phyloP scores from a whole-genome alignment of 192 early-diverging fungal genomes.

The Podila epigama region DNA sequence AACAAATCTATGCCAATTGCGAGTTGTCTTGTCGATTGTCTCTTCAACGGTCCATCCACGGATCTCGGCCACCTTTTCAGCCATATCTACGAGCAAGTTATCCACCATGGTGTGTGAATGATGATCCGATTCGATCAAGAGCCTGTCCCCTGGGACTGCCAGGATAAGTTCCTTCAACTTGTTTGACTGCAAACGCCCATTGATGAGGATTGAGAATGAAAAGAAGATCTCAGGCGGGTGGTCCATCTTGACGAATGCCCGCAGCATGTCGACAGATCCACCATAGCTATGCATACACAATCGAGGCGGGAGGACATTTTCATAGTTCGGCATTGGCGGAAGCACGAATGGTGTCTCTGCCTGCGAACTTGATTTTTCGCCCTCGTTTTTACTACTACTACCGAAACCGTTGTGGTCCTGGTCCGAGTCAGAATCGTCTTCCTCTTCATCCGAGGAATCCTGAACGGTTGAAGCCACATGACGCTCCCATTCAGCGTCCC shows the following conservation, averaged over 20 bases:
- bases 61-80: constrained; percentile 60
- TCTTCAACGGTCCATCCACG: constrained; percentile 65
- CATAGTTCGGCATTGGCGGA: constrained; percentile 4
- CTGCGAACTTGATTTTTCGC: not conserved
- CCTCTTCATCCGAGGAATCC: constrained; percentile 44
- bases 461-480: constrained; percentile 45
- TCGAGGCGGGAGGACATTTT: constrained; percentile 61
- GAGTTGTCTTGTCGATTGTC: constrained; percentile 51
- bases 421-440: constrained; percentile 46
- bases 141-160: constrained; percentile 74
- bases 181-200: constrained; percentile 62
- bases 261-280: constrained; percentile 77
- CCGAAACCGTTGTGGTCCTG: constrained; percentile 11
- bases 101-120: constrained; percentile 65
- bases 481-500: constrained; percentile 39
- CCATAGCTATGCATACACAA: constrained; percentile 90
- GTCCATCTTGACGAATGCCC: constrained; percentile 50
- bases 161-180: constrained; percentile 70
- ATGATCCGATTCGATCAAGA: constrained; percentile 88
- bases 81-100: constrained; percentile 59
- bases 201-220: constrained; percentile 81
- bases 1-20: constrained; percentile 59
- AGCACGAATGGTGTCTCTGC: not conserved
- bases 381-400: not conserved
- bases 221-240: constrained; percentile 68